Evolutionary conservation across 352 stramenopile species (phyloP).

Genomic region (Globisporangium radiosum): DNA sequence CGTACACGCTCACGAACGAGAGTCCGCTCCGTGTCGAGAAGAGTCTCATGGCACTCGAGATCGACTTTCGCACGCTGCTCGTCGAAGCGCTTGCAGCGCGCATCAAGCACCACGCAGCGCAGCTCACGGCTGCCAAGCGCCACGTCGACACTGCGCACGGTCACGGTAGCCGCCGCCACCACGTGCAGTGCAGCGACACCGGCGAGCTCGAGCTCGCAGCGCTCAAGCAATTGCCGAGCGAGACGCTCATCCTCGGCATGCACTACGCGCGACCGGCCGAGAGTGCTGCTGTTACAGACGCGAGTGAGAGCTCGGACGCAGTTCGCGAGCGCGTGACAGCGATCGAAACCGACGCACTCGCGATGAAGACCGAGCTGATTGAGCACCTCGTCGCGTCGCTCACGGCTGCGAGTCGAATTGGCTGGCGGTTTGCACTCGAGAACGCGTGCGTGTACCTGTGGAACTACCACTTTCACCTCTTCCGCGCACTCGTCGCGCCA

Average conservation of each 20-base stretch:
- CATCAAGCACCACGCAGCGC: slow-evolving; percentile 22
- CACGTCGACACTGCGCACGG: slow-evolving; percentile 1
- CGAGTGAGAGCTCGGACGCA: neutral
- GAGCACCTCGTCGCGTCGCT: slow-evolving; percentile 28
- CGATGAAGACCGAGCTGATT: slow-evolving; percentile 45
- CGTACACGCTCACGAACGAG: slow-evolving; percentile 2
- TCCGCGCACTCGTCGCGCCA: slow-evolving; percentile 25
- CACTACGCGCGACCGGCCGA: slow-evolving; percentile 3
- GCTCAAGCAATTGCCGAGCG: slow-evolving; percentile 16
- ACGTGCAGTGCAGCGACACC: neutral
- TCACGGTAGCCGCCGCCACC: neutral
- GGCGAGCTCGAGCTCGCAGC: slow-evolving; percentile 16
- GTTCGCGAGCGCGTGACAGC: slow-evolving; percentile 1
- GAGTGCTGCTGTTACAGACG: no score
- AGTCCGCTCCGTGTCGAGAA: slow-evolving; percentile 25
- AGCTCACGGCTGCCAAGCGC: slow-evolving; percentile 10
- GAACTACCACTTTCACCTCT: slow-evolving; percentile 90
- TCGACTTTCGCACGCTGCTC: slow-evolving; percentile 42
- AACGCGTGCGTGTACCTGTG: slow-evolving; percentile 85
- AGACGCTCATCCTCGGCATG: slow-evolving; percentile 33
- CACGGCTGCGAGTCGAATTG: slow-evolving; percentile 28
- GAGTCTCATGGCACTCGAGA: slow-evolving; percentile 42
- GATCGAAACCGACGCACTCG: slow-evolving; percentile 17
- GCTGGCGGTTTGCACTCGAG: slow-evolving; percentile 63
- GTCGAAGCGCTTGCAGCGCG: slow-evolving; percentile 39